Percentiles rank a stretch among this genome's conserved stretches.
phyloP scores from a whole-genome alignment of 2,329 filamentous ascomycete species.

The Aspergillus melleus region DNA sequence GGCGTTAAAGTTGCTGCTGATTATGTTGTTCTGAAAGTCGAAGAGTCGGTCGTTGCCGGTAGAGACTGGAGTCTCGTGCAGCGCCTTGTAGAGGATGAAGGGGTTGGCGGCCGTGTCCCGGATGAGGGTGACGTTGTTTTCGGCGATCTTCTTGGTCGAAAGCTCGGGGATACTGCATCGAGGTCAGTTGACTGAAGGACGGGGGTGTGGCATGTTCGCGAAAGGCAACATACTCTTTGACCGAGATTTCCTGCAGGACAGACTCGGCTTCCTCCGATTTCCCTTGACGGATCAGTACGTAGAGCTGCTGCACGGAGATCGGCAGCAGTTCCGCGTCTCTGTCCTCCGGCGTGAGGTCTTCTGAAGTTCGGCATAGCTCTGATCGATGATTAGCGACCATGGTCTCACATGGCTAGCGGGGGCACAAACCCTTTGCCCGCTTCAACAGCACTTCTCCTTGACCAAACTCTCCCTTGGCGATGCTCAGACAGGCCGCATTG shows the following conservation, averaged over 20 bases:
- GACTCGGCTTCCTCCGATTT: constrained; percentile 57
- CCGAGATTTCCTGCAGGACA: constrained; percentile 52
- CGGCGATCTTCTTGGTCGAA: constrained; percentile 60
- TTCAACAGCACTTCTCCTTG: constrained; percentile 61
- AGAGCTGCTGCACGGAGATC: constrained; percentile 62
- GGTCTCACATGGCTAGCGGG: not conserved
- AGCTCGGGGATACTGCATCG: constrained; percentile 54
- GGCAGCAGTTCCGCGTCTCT: constrained; percentile 60
- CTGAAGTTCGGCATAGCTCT: constrained; percentile 60
- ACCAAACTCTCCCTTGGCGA: constrained; percentile 59
- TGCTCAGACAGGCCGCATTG: constrained; percentile 64
- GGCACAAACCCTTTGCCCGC: constrained; percentile 53
- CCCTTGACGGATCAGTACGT: constrained; percentile 57
- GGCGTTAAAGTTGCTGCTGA: constrained; percentile 57
- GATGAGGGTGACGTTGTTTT: constrained; percentile 57
- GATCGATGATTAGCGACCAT: not conserved
- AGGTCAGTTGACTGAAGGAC: constrained; percentile 4
- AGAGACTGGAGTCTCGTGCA: constrained; percentile 51
- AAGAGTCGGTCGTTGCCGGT: constrained; percentile 58
- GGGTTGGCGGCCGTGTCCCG: constrained; percentile 53
- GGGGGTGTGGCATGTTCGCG: not conserved
- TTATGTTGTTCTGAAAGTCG: constrained; percentile 55
- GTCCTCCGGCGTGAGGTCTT: constrained; percentile 61
- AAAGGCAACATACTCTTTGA: constrained; percentile 46
- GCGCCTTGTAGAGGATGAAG: constrained; percentile 57